Evolutionary conservation across 108 stramenopile species (phyloP), one percentile per base, ranked within the genome.

Genomic region (Nitzschia inconspicua): DNA sequence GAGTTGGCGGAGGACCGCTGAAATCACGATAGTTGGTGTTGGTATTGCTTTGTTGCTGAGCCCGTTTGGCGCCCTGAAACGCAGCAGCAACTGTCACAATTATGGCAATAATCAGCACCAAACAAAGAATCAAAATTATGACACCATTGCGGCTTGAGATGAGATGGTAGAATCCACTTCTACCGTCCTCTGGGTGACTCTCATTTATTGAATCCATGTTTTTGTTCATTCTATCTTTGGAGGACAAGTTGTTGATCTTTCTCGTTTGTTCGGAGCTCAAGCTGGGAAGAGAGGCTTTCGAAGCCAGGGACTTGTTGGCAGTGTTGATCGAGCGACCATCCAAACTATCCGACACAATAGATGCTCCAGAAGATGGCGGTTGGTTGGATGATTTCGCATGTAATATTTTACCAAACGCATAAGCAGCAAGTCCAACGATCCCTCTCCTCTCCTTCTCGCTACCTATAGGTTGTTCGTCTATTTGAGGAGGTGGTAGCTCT

Each of bases 181-280:
- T 54, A 36, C 53, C 29, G 16, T 11, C 22, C 18, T 46, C n/a
- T 18, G 44, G 9, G 1, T 8, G 19, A 1, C 16, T 20, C 36
- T 10, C 9, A 8, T 37, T 37, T 8, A 37, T 37, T 11, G 11
- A 37, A 37, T 10, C 36, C 11, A 8, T 11, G 10, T 35, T 46
- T 35, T 65, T 27, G 47, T 55, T 44, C 52, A 65, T 54, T 46
- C 44, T n/a, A 54, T 50, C 22, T 35, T 48, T 26, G 56, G 46
- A 3, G 47, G 44, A 24, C 56, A 27, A 25, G 41, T 48, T 34
- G 27, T 56, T 8, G 82, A 87, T 42, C 4, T 16, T 42, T 42
- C 1, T 42, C 19, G 9, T 7, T 25, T 4, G 44, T 4, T 46
- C 14, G 44, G 23, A 25, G 23, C 44, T 22, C 5, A 25, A 3